These are phyloP conservation scores for Cordyceps militaris DNA, from an alignment of 2,329 filamentous ascomycete genomes.

Conservation along the genomic window DNA sequence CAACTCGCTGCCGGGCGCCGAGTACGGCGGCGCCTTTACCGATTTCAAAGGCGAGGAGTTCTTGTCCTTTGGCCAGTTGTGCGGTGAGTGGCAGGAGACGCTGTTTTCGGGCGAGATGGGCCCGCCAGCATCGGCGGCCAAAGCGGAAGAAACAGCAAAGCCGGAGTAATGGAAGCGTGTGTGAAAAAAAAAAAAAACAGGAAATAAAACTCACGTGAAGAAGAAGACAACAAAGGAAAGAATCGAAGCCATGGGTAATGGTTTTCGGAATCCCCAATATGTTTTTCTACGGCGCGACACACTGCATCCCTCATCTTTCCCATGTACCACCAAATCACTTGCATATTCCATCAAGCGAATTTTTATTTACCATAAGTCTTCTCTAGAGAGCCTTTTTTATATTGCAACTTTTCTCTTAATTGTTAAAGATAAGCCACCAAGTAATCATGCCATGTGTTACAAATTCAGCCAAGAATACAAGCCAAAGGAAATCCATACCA, in stretches of 20 bases:
- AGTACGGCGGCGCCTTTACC: slow-evolving; percentile 17
- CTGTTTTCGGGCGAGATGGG: slow-evolving; percentile 5
- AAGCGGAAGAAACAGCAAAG: background rate
- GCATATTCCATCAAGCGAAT: background rate
- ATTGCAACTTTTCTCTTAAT: too few relatives aligned
- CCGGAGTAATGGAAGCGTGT: background rate
- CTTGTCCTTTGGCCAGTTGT: slow-evolving; percentile 23
- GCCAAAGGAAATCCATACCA: too few relatives aligned
- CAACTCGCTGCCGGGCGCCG: background rate
- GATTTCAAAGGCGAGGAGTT: slow-evolving; percentile 21
- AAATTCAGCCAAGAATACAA: too few relatives aligned
- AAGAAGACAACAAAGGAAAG: background rate
- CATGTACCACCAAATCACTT: background rate
- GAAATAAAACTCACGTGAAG: background rate
- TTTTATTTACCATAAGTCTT: too few relatives aligned
- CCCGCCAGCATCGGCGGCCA: background rate
- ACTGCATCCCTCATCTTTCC: background rate
- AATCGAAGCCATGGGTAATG: background rate
- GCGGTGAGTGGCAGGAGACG: slow-evolving; percentile 18
- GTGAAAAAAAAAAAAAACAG: background rate
- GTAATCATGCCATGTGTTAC: too few relatives aligned
- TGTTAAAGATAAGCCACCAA: too few relatives aligned
- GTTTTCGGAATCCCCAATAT: background rate
- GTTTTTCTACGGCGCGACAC: too few relatives aligned
- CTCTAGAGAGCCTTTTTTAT: too few relatives aligned